These are phyloP conservation scores for Echinosophora koreensis DNA, from an alignment of 306 rosid genomes.

Conservation along the genomic window DNA sequence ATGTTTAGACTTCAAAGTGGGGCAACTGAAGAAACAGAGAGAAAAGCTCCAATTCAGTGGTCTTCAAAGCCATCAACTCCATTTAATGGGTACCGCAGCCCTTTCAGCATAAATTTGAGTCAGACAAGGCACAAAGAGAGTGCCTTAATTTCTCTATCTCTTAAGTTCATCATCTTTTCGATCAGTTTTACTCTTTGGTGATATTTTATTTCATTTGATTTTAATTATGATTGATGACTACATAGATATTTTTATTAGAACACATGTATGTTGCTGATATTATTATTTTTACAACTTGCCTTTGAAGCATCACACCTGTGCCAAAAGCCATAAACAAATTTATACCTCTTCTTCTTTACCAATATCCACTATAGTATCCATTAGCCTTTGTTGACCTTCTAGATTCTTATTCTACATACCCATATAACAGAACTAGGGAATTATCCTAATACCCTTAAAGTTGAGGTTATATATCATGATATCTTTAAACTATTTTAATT, in stretches of 20 bases:
- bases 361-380: no score
- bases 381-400: no score
- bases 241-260: conserved; percentile 16
- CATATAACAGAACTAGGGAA: neutral
- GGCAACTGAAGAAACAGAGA: no score
- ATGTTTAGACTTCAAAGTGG: no score
- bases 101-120: conserved; percentile 16
- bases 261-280: neutral
- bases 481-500: no score
- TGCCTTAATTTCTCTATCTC: neutral
- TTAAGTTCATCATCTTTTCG: neutral
- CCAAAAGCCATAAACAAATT: conserved; percentile 16
- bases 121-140: neutral
- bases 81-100: neutral
- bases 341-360: no score
- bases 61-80: no score
- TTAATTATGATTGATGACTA: neutral
- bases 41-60: no score
- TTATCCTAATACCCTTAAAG: no score
- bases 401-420: conserved; percentile 35
- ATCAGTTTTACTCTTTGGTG: neutral
- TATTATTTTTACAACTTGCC: conserved; percentile 3
- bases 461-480: no score
- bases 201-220: conserved; percentile 10
- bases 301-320: conserved; percentile 18